Base-by-base conservation (phyloP, 2,329 filamentous ascomycete species). In the Dactylella cylindrospora region DNA sequence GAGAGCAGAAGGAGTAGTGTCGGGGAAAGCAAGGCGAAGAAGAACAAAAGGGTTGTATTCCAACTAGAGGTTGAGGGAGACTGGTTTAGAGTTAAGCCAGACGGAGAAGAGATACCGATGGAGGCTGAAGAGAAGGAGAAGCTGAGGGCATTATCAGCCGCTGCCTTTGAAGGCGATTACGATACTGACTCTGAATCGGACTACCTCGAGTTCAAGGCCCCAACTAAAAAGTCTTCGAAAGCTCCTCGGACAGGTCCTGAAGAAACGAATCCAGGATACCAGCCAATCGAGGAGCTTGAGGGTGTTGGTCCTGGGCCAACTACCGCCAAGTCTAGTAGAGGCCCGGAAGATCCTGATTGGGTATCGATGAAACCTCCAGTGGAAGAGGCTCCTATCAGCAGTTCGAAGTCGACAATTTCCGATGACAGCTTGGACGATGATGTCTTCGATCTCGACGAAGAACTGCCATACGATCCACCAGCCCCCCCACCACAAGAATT, bases 41-140 rank as follows among this genome's bases (percentile, higher is more conserved):
- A 64, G 46, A 64, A 64, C 29, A 64, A 64, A 36, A 50, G 41
- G n/a, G 59, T 64, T 47, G 40, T 64, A 9, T 64, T 64, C 41
- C 59, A 64, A 45, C 38, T 64, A 15, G 59, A 57, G 28, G 29
- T 64, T 26, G 51, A 64, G 33, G 59, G 59, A 28, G 51, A 57
- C 31, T 64, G 52, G 39, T 51, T 64, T 32, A 44, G 59, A 26
- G 51, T 64, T 9, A 55, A 57, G 22, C 59, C 59, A 38, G 59
- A 64, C 26, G 59, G 59, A 9, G 59, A 64, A 35, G 59, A 64
- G 52, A 28, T 64, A 41, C 59, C 59, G 17, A 55, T 55, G 44
- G 51, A 64, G 35, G 47, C 57, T n/a, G 45, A 47, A 35, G 50
- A 57, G 22, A 64, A 23, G 15, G 59, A 57, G 44, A 41, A 49